Evolutionary conservation across 2,329 filamentous ascomycete species (phyloP), one percentile per base, ranked within the genome.

Genomic region (Cercospora zeae-maydis): DNA sequence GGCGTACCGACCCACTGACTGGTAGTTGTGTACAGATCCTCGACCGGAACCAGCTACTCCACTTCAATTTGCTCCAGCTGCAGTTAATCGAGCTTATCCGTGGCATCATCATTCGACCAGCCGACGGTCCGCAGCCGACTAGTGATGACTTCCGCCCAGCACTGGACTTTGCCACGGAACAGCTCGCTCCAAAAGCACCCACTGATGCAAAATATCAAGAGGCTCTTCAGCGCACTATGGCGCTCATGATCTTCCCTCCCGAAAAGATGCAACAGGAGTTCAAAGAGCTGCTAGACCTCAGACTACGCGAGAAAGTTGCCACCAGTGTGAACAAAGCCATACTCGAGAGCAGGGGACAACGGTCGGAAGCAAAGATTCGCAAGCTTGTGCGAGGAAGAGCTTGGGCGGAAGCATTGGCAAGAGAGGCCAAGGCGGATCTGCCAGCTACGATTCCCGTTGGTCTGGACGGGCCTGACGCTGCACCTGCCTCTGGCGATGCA

Each of bases 1-100:
- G 36, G 16, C 33, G 19, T 36, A 14, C 45, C 21, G 47, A 7
- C 24, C 31, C 53, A 58, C 63, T 70, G 52, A 70, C 64, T 16
- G 13, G 33, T 4, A 36, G 37, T 7, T 33, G 19, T 5, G 57
- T 63, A 61, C 72, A 99, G 95, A 91, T 99, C 30, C 79, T 99
- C 64, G 95, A 99, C 74, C 84, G 84, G 64, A 86, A 98, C 72
- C 86, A 90, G 1, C 84, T 88, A 2, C 81, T 99, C 51, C 93
- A 98, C 75, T 99, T 99, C 77, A 87, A 91, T 1, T 82, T 99
- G 4, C 82, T 99, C 52, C 89, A 93, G 36, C 83, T 99, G 39
- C 95, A 99, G 75, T 84, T 99, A 5, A 90, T 99, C 61, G 95
- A 99, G 79, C 83, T 98, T 58, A 99, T 99, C 70, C 88, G 92